Evolutionary conservation across 2,329 filamentous ascomycete species (phyloP).

Genomic region (Aspergillus tanneri): DNA sequence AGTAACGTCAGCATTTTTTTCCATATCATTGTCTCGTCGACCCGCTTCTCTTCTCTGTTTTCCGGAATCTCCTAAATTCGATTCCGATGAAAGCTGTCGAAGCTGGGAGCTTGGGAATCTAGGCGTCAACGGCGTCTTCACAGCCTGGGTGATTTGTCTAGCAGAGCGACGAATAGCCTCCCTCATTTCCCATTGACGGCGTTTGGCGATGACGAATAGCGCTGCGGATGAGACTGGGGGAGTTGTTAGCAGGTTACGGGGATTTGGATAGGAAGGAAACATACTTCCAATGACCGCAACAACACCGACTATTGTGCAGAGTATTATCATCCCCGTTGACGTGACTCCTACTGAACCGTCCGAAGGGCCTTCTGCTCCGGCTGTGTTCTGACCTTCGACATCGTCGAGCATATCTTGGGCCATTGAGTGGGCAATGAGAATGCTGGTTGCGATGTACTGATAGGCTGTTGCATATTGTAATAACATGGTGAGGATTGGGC

Average conservation of each 20-base stretch:
- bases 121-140: conserved; percentile 19
- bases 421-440: conserved; percentile 9
- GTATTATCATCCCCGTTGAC: conserved; percentile 20
- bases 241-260: not conserved
- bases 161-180: conserved; percentile 18
- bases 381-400: conserved; percentile 14
- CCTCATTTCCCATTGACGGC: conserved; percentile 21
- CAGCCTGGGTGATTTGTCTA: conserved; percentile 15
- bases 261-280: not conserved
- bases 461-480: no score
- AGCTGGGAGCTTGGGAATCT: conserved; percentile 14
- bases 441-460: conserved; percentile 1
- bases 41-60: not conserved
- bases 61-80: not conserved
- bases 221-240: conserved; percentile 18
- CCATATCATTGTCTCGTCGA: not conserved
- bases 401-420: conserved; percentile 17
- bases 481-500: no score
- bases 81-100: not conserved
- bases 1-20: conserved; percentile 4
- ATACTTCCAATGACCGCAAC: conserved; percentile 22
- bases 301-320: conserved; percentile 21
- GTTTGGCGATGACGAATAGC: conserved; percentile 22
- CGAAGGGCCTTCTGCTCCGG: conserved; percentile 13
- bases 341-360: conserved; percentile 13